Percentiles rank a stretch among this genome's conserved stretches.
phyloP scores from a whole-genome alignment of 352 stramenopile genomes.

The Globisporangium yorkense region DNA sequence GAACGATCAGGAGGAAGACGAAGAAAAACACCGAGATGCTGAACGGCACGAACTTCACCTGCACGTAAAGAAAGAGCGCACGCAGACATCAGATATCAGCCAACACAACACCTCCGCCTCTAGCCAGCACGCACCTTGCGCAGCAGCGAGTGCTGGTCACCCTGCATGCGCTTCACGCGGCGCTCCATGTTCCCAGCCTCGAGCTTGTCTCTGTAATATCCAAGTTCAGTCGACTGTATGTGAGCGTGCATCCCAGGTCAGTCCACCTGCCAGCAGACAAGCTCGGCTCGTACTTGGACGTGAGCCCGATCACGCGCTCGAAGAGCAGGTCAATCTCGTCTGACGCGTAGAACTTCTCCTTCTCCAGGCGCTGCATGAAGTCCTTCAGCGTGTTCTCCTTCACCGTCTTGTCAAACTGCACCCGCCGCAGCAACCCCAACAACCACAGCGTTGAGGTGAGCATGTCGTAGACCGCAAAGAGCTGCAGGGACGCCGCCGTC shows the following conservation, averaged over 20 bases:
- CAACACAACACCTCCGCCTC: too few relatives aligned
- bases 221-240: not conserved
- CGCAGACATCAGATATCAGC: not conserved
- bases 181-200: slow-evolving; percentile 86
- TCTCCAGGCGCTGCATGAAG: slow-evolving; percentile 81
- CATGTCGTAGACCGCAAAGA: not conserved
- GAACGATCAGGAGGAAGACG: slow-evolving; percentile 62
- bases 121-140: slow-evolving; percentile 43
- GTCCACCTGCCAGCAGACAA: slow-evolving; percentile 6
- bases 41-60: slow-evolving; percentile 82
- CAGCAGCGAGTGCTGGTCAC: slow-evolving; percentile 77
- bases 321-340: slow-evolving; percentile 77
- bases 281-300: slow-evolving; percentile 55
- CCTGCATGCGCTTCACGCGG: slow-evolving; percentile 74
- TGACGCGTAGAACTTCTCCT: slow-evolving; percentile 73
- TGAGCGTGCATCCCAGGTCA: not conserved
- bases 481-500: too few relatives aligned
- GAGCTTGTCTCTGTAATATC: slow-evolving; percentile 57
- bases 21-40: slow-evolving; percentile 69
- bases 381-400: slow-evolving; percentile 54
- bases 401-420: slow-evolving; percentile 89
- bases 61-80: not conserved
- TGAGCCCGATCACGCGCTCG: slow-evolving; percentile 71
- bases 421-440: not conserved
- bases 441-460: not conserved